Evolutionary conservation across 139 green algal genomes (phyloP), one percentile per base, ranked within the genome.

Genomic region (Klebsormidium nitens): DNA sequence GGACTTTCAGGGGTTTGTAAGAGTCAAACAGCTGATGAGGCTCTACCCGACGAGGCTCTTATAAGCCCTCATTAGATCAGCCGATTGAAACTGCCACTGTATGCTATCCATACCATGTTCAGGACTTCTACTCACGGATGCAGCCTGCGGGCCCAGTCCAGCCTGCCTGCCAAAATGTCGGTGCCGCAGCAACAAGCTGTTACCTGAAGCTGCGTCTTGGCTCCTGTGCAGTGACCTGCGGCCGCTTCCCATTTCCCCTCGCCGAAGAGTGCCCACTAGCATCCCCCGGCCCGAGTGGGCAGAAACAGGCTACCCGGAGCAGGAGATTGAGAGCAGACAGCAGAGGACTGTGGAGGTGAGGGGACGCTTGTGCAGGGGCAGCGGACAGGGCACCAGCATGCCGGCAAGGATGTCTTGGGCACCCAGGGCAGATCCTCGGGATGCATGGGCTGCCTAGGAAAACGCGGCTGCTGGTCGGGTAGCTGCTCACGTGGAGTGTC

Each of bases 291-390:
- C 78, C 6, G 78, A 84, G 44, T 84, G 76, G 70, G 75, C 78
- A 35, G 37, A 44, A 4, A 66, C 75, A 6, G 76, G 63, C 11
- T 75, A 19, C 17, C 70, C 23, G n/a, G 38, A 57, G 19, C 71
- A 44, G n/a, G 91, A 97, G 81, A 52, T 89, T 0, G 75, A 84
- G 61, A 92, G 83, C 71, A 72, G 64, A 40, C 90, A 94, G 73
- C 91, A 96, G 67, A 77, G 36, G 5, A 76, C 42, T 23, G 57
- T 82, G 11, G 64, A 81, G 56, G 69, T 81, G 31, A 70, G 42
- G 40, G 23, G 19, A 6, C 36, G 3, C 40, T 8, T 14, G 11
- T 50, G 42, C 42, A 50, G 8, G 42, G 11, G 11, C 8, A 26
- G 42, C 42, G 8, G 11, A 50, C 8, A 8, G 11, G 14, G 8